phyloP scores from a whole-genome alignment of 805 yeast species.

The Lachancea nothofagi region DNA sequence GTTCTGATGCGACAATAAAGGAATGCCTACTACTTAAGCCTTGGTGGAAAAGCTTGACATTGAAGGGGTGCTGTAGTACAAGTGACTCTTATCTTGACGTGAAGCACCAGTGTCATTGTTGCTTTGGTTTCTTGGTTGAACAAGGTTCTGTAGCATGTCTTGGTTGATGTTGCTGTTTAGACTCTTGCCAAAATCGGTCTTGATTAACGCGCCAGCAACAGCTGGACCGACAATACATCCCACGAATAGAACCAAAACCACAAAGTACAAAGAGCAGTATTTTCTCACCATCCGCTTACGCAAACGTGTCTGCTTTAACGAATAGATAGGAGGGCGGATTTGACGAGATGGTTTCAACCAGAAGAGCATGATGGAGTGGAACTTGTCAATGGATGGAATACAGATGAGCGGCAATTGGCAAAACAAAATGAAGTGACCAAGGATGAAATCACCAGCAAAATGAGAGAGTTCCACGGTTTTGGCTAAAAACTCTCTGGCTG shows the following conservation, averaged over 20 bases:
- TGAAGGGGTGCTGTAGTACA: constrained; percentile 47
- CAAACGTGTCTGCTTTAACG: constrained; percentile 91
- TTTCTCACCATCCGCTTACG: constrained; percentile 97
- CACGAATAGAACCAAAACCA: constrained; percentile 62
- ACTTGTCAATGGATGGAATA: constrained; percentile 86
- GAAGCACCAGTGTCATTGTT: constrained; percentile 77
- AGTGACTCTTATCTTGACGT: constrained; percentile 32
- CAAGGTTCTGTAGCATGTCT: constrained; percentile 49
- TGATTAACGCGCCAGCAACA: constrained; percentile 59
- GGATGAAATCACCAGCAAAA: constrained; percentile 92
- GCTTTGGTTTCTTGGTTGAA: constrained; percentile 81
- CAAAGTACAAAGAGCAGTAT: constrained; percentile 77
- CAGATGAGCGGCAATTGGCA: constrained; percentile 81
- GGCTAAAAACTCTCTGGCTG: constrained; percentile 90
- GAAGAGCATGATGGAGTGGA: constrained; percentile 97
- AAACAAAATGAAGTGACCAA: constrained; percentile 86
- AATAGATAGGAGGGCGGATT: constrained; percentile 96
- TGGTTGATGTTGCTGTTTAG: constrained; percentile 33
- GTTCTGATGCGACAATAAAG: neutral
- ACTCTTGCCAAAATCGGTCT: constrained; percentile 23
- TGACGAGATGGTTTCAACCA: constrained; percentile 97
- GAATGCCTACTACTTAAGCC: constrained; percentile 22
- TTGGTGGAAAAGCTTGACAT: constrained; percentile 54
- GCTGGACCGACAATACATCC: constrained; percentile 89
- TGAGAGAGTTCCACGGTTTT: constrained; percentile 91